Percentiles rank a stretch among this genome's conserved stretches.
These are phyloP conservation scores for Fusarium begoniae DNA, from an alignment of 2,329 filamentous ascomycete species.

Conservation along the genomic window DNA sequence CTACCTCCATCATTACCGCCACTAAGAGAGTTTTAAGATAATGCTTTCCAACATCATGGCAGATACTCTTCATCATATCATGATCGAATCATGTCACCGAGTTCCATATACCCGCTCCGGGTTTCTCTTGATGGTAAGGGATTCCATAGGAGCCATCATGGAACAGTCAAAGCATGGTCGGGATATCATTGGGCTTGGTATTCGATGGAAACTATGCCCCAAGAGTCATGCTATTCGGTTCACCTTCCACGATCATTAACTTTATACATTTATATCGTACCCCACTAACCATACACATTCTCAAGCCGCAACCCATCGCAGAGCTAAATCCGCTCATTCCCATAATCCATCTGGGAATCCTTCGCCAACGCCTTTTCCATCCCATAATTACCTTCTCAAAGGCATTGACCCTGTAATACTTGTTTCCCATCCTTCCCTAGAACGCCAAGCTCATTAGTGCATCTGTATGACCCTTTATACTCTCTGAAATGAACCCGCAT, in stretches of 20 bases:
- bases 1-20: slow-evolving; percentile 2
- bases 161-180: background rate
- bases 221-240: background rate
- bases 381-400: slow-evolving; percentile 20
- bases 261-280: slow-evolving; percentile 39
- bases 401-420: slow-evolving; percentile 22
- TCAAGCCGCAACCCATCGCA: slow-evolving; percentile 20
- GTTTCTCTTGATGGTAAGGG: background rate
- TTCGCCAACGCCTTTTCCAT: slow-evolving; percentile 36
- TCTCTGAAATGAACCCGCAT: slow-evolving; percentile 17
- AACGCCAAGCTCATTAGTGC: slow-evolving; percentile 42
- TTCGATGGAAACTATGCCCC: background rate
- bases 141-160: background rate
- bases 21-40: background rate
- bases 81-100: background rate
- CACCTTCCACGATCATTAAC: slow-evolving; percentile 15
- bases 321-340: slow-evolving; percentile 8
- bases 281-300: slow-evolving; percentile 9
- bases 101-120: background rate
- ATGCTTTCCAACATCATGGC: slow-evolving; percentile 3
- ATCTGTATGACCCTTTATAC: slow-evolving; percentile 34
- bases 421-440: slow-evolving; percentile 27
- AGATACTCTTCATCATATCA: background rate
- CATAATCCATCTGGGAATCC: slow-evolving; percentile 1
- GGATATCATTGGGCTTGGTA: background rate